Evolutionary conservation across 192 early-diverging fungal species (phyloP).

Genomic region (Paraglomus brasilianum): DNA sequence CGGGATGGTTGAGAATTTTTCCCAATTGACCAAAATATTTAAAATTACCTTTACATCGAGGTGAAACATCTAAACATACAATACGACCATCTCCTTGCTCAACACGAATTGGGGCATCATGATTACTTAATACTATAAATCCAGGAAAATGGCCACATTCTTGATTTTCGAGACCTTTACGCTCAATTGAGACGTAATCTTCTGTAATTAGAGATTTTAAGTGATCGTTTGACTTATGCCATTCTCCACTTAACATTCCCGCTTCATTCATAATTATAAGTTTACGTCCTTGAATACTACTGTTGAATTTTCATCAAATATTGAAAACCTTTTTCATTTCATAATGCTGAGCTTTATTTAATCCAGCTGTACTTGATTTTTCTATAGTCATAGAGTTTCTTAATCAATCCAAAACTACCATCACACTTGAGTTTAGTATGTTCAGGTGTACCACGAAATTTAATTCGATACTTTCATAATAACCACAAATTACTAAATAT

Average conservation of each 20-base stretch:
- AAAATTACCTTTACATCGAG: slow-evolving; percentile 7
- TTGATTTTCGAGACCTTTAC: slow-evolving; percentile 2
- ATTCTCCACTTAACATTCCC: slow-evolving; percentile 1
- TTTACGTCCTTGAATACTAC: not conserved
- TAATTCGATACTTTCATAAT: no score
- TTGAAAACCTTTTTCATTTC: no score
- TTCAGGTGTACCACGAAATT: no score
- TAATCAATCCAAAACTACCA: no score
- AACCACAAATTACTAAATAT: no score
- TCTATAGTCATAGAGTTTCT: no score
- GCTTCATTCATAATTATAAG: slow-evolving; percentile 9
- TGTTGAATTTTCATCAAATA: slow-evolving; percentile 11
- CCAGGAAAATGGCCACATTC: not conserved
- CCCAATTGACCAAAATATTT: not conserved
- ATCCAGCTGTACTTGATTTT: no score
- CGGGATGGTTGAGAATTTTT: not conserved
- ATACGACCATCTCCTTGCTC: slow-evolving; percentile 1
- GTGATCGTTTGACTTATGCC: not conserved
- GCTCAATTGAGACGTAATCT: not conserved
- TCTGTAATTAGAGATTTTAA: slow-evolving; percentile 10
- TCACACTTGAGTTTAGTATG: no score
- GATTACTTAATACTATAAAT: not conserved
- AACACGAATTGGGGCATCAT: not conserved
- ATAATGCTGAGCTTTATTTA: no score
- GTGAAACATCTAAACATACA: slow-evolving; percentile 4